Evolutionary conservation across 2,329 filamentous ascomycete genomes (phyloP), one percentile per base, ranked within the genome.

Genomic region (Chaetothyriales sp.): DNA sequence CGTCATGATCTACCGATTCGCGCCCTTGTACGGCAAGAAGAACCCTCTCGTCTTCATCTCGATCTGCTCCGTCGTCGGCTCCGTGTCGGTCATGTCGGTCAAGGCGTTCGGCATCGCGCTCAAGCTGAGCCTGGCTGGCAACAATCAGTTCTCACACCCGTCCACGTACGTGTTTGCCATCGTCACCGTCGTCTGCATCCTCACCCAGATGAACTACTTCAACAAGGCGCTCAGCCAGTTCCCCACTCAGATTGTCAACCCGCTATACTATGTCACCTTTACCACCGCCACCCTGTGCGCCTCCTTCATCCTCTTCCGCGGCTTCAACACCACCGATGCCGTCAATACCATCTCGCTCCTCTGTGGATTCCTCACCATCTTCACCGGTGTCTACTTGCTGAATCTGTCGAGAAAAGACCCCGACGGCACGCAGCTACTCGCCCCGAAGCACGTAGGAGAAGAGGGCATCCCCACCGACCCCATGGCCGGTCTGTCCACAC

Each of bases 171-270:
- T 95, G 56, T 98, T 98, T 66, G 82, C 90, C 68, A 95, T 98
- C 58, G 79, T 96, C 57, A 92, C 89, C 0, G 75, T 77, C 2
- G 86, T 95, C 57, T 98, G 92, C 73, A 96, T 98, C 64, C 68
- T 98, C 59, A 95, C 89, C 7, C 92, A 98, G 74, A 96, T 98
- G 92, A 98, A 98, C 69, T 98, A 98, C 69, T 95, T 98, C 70
- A 98, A 98, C 75, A 98, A 98, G 70, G 92, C 92, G 6, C 73
- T 98, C 53, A 93, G 87, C 67, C 88, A 93, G 63, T 98, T 96
- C 70, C 90, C 86, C 26, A 95, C 92, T 28, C 95, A 93, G 61
- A 94, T 98, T 64, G 89, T 95, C 51, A 95, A 95, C 64, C 89
- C 89, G 5, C 77, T 95, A 22, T 96, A 96, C 74, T 96, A 96